Evolutionary conservation across 1,284 basidiomycete species (phyloP), one percentile per base, ranked within the genome.

Genomic region (Malassezia psittaci): DNA sequence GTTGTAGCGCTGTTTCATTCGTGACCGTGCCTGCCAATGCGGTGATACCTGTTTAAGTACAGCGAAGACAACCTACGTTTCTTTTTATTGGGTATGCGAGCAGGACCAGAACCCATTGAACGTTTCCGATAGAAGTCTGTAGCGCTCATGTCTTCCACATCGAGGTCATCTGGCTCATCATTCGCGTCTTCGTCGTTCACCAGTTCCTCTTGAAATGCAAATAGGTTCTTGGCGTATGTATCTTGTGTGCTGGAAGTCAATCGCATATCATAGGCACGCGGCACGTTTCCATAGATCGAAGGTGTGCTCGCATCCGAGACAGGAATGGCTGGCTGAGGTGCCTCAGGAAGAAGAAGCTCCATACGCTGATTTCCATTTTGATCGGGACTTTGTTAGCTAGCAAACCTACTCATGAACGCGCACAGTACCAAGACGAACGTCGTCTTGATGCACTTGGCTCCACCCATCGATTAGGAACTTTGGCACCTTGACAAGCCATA

Each of bases 401-500:
- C 5, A 19, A 9, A 65, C 63, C 44, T 52, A 64, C 63, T 77
- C 77, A 59, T 79, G 79, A 1, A 81, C 76, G 1, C 78, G 61
- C 36, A 81, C 74, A 2, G 76, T 77, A 4, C 79, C 79, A 12
- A 81, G 58, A 4, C 77, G 70, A 34, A 77, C 66, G 18, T 78
- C 79, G 18, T 76, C 76, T 48, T 77, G 72, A n/a, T 69, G 64
- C 12, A 79, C 75, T 16, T 70, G 64, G 57, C 73, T 70, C 79
- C 79, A 81, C 33, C 76, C 73, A 55, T 80, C 77, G 33, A 78
- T 67, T 16, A 81, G 57, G 66, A 80, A 80, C 13, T 77, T 71
- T 11, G 79, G 79, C 29, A 81, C 76, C 70, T 78, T 73, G 39
- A 74, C 72, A 0, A 74, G 57, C 72, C 72, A 74, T 1, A 70